Conservation (phyloP, 345 rosid species). For the Microcos paniculata region DNA sequence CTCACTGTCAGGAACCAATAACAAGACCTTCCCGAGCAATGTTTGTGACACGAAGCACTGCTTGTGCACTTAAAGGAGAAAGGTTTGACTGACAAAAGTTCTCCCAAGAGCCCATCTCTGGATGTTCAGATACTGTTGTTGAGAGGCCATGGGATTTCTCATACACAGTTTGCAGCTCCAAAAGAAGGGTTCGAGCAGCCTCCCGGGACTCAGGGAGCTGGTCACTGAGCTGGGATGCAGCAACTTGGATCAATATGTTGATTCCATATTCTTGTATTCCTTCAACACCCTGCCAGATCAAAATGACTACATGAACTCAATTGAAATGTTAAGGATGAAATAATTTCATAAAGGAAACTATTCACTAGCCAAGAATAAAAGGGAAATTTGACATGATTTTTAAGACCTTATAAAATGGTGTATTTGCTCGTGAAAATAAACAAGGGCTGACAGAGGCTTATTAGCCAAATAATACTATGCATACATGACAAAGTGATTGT, state of each 20-base stretch:
- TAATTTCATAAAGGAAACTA: background rate
- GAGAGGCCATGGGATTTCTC: slow-evolving; percentile 47
- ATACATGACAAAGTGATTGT: background rate
- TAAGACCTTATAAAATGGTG: background rate
- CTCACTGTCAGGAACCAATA: slow-evolving; percentile 45
- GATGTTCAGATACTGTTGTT: slow-evolving; percentile 36
- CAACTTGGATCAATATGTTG: slow-evolving; percentile 74
- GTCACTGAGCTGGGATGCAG: slow-evolving; percentile 89
- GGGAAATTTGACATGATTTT: background rate
- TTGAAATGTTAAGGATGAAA: background rate
- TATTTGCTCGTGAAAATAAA: background rate
- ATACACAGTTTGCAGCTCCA: slow-evolving; percentile 73
- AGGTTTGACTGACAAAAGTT: slow-evolving; percentile 79
- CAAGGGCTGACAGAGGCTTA: background rate
- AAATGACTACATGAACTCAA: background rate
- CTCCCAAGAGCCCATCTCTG: slow-evolving; percentile 69
- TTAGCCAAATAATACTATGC: background rate
- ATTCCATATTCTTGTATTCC: slow-evolving; percentile 84
- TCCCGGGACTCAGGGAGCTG: slow-evolving; percentile 96
- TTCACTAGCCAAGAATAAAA: background rate
- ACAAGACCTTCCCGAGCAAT: slow-evolving; percentile 54
- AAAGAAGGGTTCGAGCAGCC: slow-evolving; percentile 82
- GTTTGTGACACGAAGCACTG: slow-evolving; percentile 86
- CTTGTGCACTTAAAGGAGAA: slow-evolving; percentile 79
- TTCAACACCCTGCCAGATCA: slow-evolving; percentile 64